Evolutionary conservation across 805 yeast species (phyloP), one percentile per base, ranked within the genome.

Genomic region (Ogataea thermomethanolica): DNA sequence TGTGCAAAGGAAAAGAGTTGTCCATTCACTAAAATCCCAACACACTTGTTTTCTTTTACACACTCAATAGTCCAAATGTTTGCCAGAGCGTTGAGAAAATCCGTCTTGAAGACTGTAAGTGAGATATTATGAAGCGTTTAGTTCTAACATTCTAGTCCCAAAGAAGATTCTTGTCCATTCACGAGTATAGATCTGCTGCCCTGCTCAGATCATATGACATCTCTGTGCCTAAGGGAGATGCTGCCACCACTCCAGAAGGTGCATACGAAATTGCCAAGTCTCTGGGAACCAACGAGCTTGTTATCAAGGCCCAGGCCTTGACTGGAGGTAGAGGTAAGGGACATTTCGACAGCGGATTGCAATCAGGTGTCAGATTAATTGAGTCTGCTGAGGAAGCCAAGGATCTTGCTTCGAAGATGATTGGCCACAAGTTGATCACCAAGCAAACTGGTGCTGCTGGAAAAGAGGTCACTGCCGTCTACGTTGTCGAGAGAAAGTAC

Each of bases 241-340:
- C 96, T 46, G 95, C 98, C 51, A 76, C 81, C 56, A 84, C 96
- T 36, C 81, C 96, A 35, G 84, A 84, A 58, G 95, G 84, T 50
- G 98, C 98, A 30, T 85, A 65, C 64, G 74, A 81, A 44, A 80
- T 82, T 39, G 98, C 98, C 54, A 76, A 81, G 69, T 68, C 72
- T 43, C 75, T 93, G 60, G 75, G 76, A 54, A 75, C 85, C 51
- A 80, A 81, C 59, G 95, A 85, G 57, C 73, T 93, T 67, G 99
- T 93, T 49, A 76, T 93, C 66, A 93, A 93, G 74, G 99, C 99
- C 47, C 99, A 93, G 73, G 97, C 96, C 35, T 77, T 93, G 60
- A 90, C 99, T 44, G 99, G 99, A 71, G 99, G 99, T 62, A 83
- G 99, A 71, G 99, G 99, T 70, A 93, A 93, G 69, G 99, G 99